Evolutionary conservation across 371 early-diverging fungal genomes (phyloP).

Genomic region (Haplosporangium sp.): DNA sequence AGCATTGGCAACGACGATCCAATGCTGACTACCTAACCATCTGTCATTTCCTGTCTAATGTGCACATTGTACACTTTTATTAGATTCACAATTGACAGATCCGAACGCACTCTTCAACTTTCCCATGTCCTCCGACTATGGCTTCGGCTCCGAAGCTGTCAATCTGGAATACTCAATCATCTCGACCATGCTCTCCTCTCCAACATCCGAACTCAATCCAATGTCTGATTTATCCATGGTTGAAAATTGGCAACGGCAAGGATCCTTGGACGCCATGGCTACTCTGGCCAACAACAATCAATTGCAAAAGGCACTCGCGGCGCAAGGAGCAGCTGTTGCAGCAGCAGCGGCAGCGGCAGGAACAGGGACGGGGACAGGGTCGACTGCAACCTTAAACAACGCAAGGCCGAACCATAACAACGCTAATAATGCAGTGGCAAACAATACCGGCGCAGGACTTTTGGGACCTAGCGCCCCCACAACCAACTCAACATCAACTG

Average conservation of each 20-base stretch:
- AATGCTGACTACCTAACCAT: background rate
- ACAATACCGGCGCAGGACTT: slow-evolving; percentile 1
- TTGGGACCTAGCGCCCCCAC: slow-evolving; percentile 5
- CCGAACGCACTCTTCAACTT: slow-evolving; percentile 37
- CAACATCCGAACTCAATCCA: slow-evolving; percentile 44
- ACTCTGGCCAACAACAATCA: slow-evolving; percentile 34
- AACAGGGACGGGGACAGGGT: slow-evolving; percentile 10
- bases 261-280: slow-evolving; percentile 41
- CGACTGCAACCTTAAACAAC: slow-evolving; percentile 7
- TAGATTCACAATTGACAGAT: slow-evolving; percentile 34
- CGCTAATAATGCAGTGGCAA: slow-evolving; percentile 5
- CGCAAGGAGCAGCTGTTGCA: slow-evolving; percentile 47
- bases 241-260: slow-evolving; percentile 36
- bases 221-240: slow-evolving; percentile 52
- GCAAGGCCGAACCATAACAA: slow-evolving; percentile 11
- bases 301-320: slow-evolving; percentile 38
- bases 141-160: slow-evolving; percentile 86
- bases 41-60: background rate
- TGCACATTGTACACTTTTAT: background rate
- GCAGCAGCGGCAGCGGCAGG: slow-evolving; percentile 25
- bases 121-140: slow-evolving; percentile 55
- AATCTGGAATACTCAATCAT: slow-evolving; percentile 88
- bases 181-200: slow-evolving; percentile 79
- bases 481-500: slow-evolving; percentile 5
- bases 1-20: background rate